Conservation (phyloP, 2,329 filamentous ascomycete genomes). For the Paradendryphiella salina region DNA sequence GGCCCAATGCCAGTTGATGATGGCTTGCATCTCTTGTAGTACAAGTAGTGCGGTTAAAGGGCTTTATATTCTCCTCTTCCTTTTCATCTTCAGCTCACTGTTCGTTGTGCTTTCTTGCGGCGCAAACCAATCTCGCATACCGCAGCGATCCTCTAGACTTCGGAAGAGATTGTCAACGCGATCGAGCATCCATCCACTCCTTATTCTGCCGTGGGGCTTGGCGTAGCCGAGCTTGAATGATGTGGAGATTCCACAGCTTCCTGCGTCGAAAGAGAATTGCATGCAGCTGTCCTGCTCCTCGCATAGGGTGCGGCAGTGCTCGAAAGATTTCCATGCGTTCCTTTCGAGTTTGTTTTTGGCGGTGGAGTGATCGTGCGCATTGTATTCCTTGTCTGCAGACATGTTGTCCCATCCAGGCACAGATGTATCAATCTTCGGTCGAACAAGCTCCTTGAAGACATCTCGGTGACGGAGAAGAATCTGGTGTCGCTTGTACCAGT, state of each 20-base stretch:
- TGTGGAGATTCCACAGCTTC: conserved; percentile 37
- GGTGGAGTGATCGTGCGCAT: conserved; percentile 37
- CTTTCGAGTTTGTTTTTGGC: conserved; percentile 30
- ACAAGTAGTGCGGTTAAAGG: not conserved
- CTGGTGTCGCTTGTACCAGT: conserved; percentile 45
- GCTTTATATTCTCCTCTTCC: conserved; percentile 9
- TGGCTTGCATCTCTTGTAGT: not conserved
- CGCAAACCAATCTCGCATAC: conserved; percentile 42
- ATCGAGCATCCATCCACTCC: conserved; percentile 45
- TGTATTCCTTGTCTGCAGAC: conserved; percentile 43
- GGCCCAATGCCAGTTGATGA: not conserved
- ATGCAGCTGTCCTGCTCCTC: conserved; percentile 40
- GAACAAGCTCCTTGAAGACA: conserved; percentile 43
- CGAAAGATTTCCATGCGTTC: conserved; percentile 43
- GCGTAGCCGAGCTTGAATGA: conserved; percentile 41
- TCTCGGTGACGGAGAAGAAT: conserved; percentile 45
- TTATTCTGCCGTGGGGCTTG: conserved; percentile 32
- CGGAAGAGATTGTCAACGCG: conserved; percentile 42
- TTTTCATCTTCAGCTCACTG: conserved; percentile 21
- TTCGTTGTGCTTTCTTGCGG: conserved; percentile 25
- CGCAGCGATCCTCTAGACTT: conserved; percentile 37
- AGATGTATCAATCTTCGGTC: conserved; percentile 31
- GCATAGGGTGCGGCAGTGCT: conserved; percentile 42
- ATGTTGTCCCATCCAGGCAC: conserved; percentile 44
- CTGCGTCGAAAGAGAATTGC: conserved; percentile 42